phyloP scores from a whole-genome alignment of 2,329 filamentous ascomycete species.

The Epichloe baconii region DNA sequence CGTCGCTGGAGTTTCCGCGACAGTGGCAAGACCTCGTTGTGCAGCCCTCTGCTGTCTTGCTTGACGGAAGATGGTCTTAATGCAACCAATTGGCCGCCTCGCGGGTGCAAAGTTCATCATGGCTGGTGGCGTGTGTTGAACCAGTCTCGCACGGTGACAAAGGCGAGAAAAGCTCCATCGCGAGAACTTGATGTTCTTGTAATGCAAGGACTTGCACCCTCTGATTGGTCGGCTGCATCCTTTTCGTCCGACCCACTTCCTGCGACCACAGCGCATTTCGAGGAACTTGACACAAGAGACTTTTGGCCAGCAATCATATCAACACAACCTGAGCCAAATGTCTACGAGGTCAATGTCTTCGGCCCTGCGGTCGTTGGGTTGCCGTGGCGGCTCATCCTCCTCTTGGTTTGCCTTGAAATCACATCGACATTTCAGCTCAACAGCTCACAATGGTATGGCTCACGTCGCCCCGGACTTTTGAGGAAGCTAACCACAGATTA shows the following conservation, averaged over 20 bases:
- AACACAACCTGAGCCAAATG: conserved; percentile 5
- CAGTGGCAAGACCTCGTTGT: conserved; percentile 36
- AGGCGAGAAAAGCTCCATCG: not conserved
- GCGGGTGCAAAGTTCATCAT: conserved; percentile 48
- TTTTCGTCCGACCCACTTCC: conserved; percentile 17
- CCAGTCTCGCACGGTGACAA: not conserved
- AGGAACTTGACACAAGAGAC: conserved; percentile 4
- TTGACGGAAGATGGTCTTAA: conserved; percentile 51
- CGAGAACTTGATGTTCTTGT: not conserved
- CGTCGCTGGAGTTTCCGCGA: conserved; percentile 10
- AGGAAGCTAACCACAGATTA: conserved; percentile 6
- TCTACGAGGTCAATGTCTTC: conserved; percentile 12
- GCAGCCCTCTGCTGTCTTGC: conserved; percentile 35
- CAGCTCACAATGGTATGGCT: conserved; percentile 16
- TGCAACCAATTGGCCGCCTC: conserved; percentile 57
- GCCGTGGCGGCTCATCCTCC: conserved; percentile 2
- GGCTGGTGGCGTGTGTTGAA: conserved; percentile 10
- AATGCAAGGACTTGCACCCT: conserved; percentile 8
- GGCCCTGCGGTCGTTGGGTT: conserved; percentile 14
- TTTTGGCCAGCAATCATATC: conserved; percentile 5
- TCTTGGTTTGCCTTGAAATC: not conserved
- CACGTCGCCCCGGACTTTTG: not conserved
- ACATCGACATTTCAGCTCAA: conserved; percentile 17
- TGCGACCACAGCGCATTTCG: not conserved
- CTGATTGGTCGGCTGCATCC: conserved; percentile 25